These are phyloP conservation scores for Annona squamosa DNA, from an alignment of 164 flowering plant species.

Conservation along the genomic window DNA sequence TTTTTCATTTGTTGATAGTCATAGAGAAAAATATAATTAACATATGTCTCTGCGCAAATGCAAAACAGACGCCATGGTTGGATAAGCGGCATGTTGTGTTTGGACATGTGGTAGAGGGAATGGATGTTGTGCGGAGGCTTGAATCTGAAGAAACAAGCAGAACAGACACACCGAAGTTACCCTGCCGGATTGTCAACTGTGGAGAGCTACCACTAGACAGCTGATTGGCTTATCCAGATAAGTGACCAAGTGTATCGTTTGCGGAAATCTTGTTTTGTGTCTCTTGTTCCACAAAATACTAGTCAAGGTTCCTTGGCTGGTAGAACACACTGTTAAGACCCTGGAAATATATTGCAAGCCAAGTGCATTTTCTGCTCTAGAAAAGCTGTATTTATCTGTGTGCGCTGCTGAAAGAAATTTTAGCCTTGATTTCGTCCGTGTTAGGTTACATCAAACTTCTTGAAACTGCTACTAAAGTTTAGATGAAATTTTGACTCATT, in stretches of 20 bases:
- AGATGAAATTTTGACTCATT: too few relatives aligned
- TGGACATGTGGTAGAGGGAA: conserved; percentile 62
- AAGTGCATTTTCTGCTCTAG: neutral
- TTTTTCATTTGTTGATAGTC: neutral
- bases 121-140: conserved; percentile 53
- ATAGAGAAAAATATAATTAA: neutral
- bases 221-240: conserved; percentile 18
- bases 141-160: conserved; percentile 71
- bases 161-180: conserved; percentile 39
- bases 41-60: conserved; percentile 9
- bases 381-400: neutral
- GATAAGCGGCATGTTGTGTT: conserved; percentile 78
- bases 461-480: too few relatives aligned
- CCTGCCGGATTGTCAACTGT: conserved; percentile 57
- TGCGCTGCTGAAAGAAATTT: neutral
- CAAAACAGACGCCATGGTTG: conserved; percentile 71
- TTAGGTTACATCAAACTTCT: too few relatives aligned
- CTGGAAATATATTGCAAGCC: neutral
- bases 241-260: neutral
- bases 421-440: neutral
- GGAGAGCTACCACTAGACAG: conserved; percentile 58
- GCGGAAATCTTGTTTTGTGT: neutral
- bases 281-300: neutral
- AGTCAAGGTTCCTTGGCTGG: neutral
- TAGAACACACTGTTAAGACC: neutral